phyloP scores from a whole-genome alignment of 805 yeast genomes.

The Geotrichum ghanense region DNA sequence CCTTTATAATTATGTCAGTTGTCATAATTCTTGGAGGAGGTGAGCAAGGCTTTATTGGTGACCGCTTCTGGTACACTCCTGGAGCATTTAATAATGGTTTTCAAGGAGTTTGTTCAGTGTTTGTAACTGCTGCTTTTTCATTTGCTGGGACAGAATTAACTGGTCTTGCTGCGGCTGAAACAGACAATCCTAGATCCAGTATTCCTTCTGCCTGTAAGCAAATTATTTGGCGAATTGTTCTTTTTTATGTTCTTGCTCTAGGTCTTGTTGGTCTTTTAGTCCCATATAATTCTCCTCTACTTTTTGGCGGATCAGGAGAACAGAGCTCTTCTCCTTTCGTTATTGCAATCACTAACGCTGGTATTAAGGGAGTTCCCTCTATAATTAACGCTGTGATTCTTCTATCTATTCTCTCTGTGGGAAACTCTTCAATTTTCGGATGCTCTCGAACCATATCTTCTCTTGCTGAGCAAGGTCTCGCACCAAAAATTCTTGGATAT shows the following conservation, averaged over 20 bases:
- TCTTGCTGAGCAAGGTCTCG: constrained; percentile 50
- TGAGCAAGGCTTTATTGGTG: constrained; percentile 12
- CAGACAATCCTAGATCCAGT: constrained; percentile 51
- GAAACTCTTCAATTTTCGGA: constrained; percentile 61
- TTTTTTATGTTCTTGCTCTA: constrained; percentile 51
- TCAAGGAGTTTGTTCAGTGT: constrained; percentile 54
- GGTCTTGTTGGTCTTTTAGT: constrained; percentile 54
- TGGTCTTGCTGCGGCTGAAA: constrained; percentile 67
- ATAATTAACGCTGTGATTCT: constrained; percentile 60
- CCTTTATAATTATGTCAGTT: constrained; percentile 47
- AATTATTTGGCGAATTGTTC: constrained; percentile 66
- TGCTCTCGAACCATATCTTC: constrained; percentile 57
- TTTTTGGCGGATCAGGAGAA: constrained; percentile 38
- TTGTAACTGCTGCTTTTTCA: constrained; percentile 66
- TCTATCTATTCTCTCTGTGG: constrained; percentile 58
- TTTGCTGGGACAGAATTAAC: constrained; percentile 65
- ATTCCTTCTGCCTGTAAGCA: constrained; percentile 68
- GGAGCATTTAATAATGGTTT: constrained; percentile 49
- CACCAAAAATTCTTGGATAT: constrained; percentile 47
- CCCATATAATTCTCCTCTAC: constrained; percentile 41
- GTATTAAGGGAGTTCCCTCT: constrained; percentile 51
- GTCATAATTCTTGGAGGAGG: constrained; percentile 18
- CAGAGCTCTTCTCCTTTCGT: constrained; percentile 72
- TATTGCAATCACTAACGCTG: constrained; percentile 54
- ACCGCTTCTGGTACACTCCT: constrained; percentile 36